Evolutionary conservation across 129 eudicot genomes (phyloP).

Genomic region (Flaveria bidentis): DNA sequence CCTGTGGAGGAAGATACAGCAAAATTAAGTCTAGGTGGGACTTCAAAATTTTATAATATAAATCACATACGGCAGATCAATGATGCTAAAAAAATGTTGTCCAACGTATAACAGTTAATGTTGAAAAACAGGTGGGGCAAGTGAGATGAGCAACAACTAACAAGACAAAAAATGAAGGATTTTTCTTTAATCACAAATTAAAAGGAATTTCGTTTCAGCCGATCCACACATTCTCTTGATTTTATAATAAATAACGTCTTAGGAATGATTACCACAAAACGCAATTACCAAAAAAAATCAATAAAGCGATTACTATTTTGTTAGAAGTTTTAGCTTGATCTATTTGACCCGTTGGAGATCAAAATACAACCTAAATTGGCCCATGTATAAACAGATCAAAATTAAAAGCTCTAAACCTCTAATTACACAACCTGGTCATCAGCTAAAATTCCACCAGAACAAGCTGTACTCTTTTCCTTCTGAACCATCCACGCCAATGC

Average conservation of each 20-base stretch:
- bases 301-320: not conserved
- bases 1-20: conserved; percentile 49
- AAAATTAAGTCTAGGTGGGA: conserved; percentile 23
- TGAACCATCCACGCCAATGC: conserved; percentile 92
- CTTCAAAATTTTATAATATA: not conserved
- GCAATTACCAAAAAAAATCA: not conserved
- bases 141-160: not conserved
- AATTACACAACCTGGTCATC: conserved; percentile 76
- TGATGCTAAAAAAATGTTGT: not conserved
- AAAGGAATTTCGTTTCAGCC: not conserved
- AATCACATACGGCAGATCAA: not conserved
- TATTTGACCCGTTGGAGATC: not conserved
- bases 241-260: not conserved
- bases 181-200: not conserved
- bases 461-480: conserved; percentile 63
- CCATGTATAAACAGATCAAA: not conserved
- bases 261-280: not conserved
- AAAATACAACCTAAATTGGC: not conserved
- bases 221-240: not conserved
- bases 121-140: not conserved
- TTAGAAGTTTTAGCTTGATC: not conserved
- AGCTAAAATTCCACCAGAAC: conserved; percentile 92
- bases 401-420: not conserved
- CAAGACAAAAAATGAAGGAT: not conserved
- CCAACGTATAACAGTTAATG: not conserved